These are phyloP conservation scores for Peltaster fructicola DNA, from an alignment of 2,329 filamentous ascomycete species.

Conservation along the genomic window DNA sequence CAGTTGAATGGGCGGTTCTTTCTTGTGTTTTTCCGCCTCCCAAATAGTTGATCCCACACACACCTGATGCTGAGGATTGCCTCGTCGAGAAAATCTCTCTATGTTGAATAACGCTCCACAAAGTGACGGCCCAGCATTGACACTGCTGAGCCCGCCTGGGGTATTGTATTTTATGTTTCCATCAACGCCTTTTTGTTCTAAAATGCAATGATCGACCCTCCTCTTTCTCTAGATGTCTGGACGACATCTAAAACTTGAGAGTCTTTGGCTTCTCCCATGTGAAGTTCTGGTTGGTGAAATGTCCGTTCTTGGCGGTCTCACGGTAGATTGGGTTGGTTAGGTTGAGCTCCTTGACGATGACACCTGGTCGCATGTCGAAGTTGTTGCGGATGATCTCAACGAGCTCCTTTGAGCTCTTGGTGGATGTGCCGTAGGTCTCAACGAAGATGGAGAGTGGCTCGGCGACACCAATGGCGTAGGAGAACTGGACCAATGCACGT, in stretches of 20 bases:
- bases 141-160: conserved; percentile 4
- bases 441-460: conserved; percentile 97
- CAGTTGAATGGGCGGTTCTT: conserved; percentile 3
- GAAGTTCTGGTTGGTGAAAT: conserved; percentile 98
- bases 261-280: conserved; percentile 96
- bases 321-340: conserved; percentile 93
- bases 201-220: conserved; percentile 3
- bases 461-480: conserved; percentile 96
- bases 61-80: conserved; percentile 8
- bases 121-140: conserved; percentile 5
- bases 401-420: conserved; percentile 77
- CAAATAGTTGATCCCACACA: conserved; percentile 3
- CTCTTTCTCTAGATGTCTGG: conserved; percentile 1
- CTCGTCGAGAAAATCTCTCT: conserved; percentile 7
- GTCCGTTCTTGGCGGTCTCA: conserved; percentile 97
- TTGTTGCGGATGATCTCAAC: conserved; percentile 88
- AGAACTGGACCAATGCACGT: conserved; percentile 90
- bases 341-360: conserved; percentile 95
- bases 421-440: conserved; percentile 89
- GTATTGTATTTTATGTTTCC: conserved; percentile 3
- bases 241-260: conserved; percentile 60
- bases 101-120: conserved; percentile 11
- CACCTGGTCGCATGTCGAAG: conserved; percentile 95
- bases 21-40: conserved; percentile 4
- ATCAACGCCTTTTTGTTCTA: conserved; percentile 1